Percentiles rank a stretch among this genome's conserved stretches.
These are phyloP conservation scores for Hanseniaspora meyeri DNA, from an alignment of 805 yeast genomes.

Conservation along the genomic window DNA sequence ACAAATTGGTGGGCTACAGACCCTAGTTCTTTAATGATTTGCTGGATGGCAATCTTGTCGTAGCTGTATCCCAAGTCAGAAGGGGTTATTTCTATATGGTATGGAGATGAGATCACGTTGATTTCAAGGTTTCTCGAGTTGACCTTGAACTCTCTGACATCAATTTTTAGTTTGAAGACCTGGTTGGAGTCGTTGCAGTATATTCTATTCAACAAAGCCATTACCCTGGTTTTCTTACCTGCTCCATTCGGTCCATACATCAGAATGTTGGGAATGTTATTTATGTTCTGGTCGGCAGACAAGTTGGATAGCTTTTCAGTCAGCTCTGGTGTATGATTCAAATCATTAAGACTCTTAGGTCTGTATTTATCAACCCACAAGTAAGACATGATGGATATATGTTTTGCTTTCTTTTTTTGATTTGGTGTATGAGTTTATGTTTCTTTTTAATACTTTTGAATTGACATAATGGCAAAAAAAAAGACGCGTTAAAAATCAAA, in stretches of 20 bases:
- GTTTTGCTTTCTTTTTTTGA: not conserved
- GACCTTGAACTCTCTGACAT: constrained; percentile 72
- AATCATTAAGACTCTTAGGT: constrained; percentile 51
- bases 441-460: no score
- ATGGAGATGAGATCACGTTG: constrained; percentile 81
- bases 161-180: constrained; percentile 76
- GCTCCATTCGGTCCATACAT: constrained; percentile 95
- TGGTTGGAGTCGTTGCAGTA: constrained; percentile 50
- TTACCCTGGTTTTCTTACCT: constrained; percentile 88
- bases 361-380: constrained; percentile 96
- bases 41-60: constrained; percentile 90
- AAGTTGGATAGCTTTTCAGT: constrained; percentile 48
- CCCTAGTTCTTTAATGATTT: constrained; percentile 83
- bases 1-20: constrained; percentile 59
- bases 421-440: not conserved
- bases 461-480: no score
- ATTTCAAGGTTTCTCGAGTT: constrained; percentile 70
- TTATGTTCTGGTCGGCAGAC: constrained; percentile 18
- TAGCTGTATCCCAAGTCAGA: constrained; percentile 84
- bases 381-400: constrained; percentile 44
- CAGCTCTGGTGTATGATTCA: constrained; percentile 57
- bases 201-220: constrained; percentile 63
- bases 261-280: constrained; percentile 82
- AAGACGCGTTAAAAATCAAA: not conserved
- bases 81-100: constrained; percentile 91